These are phyloP conservation scores for Miscanthus sacchariflorus DNA, from an alignment of 202 grass and related monocot genomes.

Conservation along the genomic window DNA sequence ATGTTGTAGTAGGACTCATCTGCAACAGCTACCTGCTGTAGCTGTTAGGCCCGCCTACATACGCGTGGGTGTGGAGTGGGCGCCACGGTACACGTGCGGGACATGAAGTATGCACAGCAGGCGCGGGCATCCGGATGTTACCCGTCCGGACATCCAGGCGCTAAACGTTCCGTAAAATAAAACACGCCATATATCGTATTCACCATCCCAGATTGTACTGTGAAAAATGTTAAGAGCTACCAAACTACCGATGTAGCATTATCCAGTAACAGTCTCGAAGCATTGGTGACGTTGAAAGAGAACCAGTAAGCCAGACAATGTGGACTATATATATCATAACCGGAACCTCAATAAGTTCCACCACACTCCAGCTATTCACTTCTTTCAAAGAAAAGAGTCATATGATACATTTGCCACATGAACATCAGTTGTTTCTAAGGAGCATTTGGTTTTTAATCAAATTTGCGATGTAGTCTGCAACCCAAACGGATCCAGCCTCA, in stretches of 20 bases:
- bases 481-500: conserved; percentile 72
- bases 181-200: too few relatives aligned
- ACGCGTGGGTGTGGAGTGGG: too few relatives aligned
- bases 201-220: too few relatives aligned
- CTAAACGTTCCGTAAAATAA: too few relatives aligned
- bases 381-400: neutral
- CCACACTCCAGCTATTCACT: neutral
- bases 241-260: neutral
- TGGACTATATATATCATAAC: neutral
- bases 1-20: too few relatives aligned
- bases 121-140: too few relatives aligned
- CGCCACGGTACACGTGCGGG: too few relatives aligned
- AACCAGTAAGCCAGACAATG: neutral
- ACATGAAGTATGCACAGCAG: too few relatives aligned
- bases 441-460: conserved; percentile 55
- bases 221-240: too few relatives aligned
- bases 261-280: neutral
- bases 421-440: neutral
- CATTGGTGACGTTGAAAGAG: neutral
- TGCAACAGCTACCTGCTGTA: too few relatives aligned
- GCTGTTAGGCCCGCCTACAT: too few relatives aligned
- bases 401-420: conserved; percentile 14
- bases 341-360: neutral
- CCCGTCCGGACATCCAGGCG: too few relatives aligned
- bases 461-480: conserved; percentile 54